Evolutionary conservation across 108 stramenopile genomes (phyloP).

Genomic region (Nitzschia sp.): DNA sequence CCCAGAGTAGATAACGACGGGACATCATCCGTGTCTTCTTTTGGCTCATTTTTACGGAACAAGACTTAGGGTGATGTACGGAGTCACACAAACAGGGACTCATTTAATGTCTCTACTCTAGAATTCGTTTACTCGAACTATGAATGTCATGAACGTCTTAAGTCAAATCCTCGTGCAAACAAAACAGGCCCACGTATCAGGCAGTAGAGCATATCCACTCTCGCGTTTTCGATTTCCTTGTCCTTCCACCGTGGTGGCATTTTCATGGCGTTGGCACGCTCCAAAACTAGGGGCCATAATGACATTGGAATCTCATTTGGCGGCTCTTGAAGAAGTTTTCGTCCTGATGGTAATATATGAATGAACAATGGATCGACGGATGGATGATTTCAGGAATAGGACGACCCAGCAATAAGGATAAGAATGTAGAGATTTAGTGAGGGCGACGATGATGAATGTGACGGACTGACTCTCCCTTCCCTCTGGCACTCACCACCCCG

Average conservation of each 20-base stretch:
- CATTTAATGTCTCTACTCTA: too few species aligned
- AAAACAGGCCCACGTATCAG: slow-evolving; percentile 5
- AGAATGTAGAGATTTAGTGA: too few species aligned
- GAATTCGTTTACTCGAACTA: neutral
- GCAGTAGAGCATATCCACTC: slow-evolving; percentile 11
- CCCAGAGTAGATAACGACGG: slow-evolving; percentile 3
- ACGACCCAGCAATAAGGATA: too few species aligned
- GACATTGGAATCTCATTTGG: slow-evolving; percentile 2
- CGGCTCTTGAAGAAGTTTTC: slow-evolving; percentile 2
- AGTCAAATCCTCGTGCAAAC: slow-evolving; percentile 2
- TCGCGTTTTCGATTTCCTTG: slow-evolving; percentile 5
- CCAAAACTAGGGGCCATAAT: slow-evolving; percentile 17
- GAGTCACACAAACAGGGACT: too few species aligned
- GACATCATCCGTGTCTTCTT: slow-evolving; percentile 6
- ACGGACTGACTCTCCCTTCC: too few species aligned
- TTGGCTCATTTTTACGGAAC: slow-evolving; percentile 4
- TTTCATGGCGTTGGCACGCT: slow-evolving; percentile 11
- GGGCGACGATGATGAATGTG: too few species aligned
- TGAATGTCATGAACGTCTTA: neutral
- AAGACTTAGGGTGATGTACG: neutral
- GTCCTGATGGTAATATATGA: too few species aligned
- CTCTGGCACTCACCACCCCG: too few species aligned
- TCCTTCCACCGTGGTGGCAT: slow-evolving; percentile 8
- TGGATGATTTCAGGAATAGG: too few species aligned
- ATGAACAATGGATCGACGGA: too few species aligned